These are phyloP conservation scores for Rhodotorula sp. DNA, from an alignment of 1,284 basidiomycete species.

Conservation along the genomic window DNA sequence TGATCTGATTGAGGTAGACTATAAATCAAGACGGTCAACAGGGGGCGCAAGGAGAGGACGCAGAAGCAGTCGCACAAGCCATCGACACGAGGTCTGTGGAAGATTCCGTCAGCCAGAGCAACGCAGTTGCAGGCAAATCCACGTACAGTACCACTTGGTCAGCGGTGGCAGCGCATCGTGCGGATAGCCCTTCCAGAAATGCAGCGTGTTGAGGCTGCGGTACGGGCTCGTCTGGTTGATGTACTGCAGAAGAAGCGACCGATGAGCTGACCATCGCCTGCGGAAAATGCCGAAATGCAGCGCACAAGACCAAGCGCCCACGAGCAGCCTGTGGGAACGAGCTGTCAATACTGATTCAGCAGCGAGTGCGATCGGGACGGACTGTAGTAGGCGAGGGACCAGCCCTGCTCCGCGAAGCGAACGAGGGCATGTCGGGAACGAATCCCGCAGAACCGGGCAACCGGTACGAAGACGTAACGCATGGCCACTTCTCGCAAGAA, in stretches of 20 bases:
- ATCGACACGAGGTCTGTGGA: conserved; percentile 70
- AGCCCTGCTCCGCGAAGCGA: conserved; percentile 93
- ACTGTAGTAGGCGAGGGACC: conserved; percentile 72
- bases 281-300: neutral
- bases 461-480: conserved; percentile 70
- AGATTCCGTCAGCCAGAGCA: neutral
- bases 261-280: neutral
- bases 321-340: conserved; percentile 55
- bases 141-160: conserved; percentile 75
- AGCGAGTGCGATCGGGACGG: neutral
- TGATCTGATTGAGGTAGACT: conserved; percentile 84
- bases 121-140: too few relatives aligned
- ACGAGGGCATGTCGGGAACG: conserved; percentile 58
- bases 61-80: conserved; percentile 56
- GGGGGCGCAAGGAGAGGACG: too few relatives aligned
- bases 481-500: conserved; percentile 73
- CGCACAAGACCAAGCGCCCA: conserved; percentile 81
- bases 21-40: neutral
- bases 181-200: conserved; percentile 82
- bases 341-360: neutral
- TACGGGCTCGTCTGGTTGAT: conserved; percentile 74
- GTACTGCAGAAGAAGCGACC: conserved; percentile 59
- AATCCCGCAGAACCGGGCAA: conserved; percentile 65
- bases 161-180: conserved; percentile 72
- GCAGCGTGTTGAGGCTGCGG: conserved; percentile 63